phyloP scores from a whole-genome alignment of 306 rosid genomes.

The Vicia faba region DNA sequence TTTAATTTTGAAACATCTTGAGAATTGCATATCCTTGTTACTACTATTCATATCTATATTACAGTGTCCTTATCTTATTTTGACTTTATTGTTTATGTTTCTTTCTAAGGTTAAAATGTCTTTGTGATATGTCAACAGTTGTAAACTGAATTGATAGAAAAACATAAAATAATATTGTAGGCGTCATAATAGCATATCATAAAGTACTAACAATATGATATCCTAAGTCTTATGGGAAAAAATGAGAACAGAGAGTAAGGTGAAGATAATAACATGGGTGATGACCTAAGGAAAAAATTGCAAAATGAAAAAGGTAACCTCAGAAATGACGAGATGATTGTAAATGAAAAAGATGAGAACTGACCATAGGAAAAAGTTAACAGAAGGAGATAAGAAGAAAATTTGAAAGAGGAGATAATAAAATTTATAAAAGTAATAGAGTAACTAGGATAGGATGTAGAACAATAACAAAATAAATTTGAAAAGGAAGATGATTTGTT shows the following conservation, averaged over 20 bases:
- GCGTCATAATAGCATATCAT: background rate
- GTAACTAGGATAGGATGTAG: too few species aligned
- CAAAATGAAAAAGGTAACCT: too few species aligned
- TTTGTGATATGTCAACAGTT: background rate
- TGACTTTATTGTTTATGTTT: background rate
- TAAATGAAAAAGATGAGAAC: too few species aligned
- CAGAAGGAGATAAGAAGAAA: too few species aligned
- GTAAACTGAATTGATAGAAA: slow-evolving; percentile 10
- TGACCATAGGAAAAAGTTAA: too few species aligned
- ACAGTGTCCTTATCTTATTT: background rate
- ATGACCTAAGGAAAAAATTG: too few species aligned
- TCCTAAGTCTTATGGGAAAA: background rate
- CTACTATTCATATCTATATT: background rate
- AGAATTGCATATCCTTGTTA: background rate
- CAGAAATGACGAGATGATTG: too few species aligned
- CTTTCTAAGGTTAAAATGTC: slow-evolving; percentile 6
- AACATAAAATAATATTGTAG: background rate
- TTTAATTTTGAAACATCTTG: background rate
- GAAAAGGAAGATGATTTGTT: too few species aligned
- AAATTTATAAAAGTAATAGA: too few species aligned
- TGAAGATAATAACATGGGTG: background rate
- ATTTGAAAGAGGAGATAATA: too few species aligned
- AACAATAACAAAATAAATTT: too few species aligned
- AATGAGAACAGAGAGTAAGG: slow-evolving; percentile 3
- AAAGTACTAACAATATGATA: background rate